A percentile compares a stretch with the other conserved stretches of the same genome.
These are phyloP conservation scores for Lathyrus sativus DNA, from an alignment of 306 rosid genomes.

Conservation along the genomic window DNA sequence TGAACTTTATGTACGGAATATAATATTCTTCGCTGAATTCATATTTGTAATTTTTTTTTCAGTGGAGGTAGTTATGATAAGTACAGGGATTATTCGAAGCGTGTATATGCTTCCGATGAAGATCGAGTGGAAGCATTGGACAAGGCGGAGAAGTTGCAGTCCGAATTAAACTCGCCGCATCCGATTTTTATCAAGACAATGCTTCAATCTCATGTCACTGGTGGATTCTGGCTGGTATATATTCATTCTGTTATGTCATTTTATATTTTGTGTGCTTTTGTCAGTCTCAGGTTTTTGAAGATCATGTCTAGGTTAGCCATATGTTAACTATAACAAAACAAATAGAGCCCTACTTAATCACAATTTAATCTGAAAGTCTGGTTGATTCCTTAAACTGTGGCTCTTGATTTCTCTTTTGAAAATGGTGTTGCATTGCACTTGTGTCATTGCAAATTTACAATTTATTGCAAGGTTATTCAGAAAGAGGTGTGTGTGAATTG, in stretches of 20 bases:
- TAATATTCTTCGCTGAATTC: neutral
- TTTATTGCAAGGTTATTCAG: neutral
- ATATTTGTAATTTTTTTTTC: neutral
- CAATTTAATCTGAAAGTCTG: no score
- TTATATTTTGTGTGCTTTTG: no score
- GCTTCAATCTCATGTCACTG: constrained; percentile 83
- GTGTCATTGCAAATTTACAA: neutral
- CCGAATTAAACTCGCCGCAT: constrained; percentile 45
- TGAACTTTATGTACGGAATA: neutral
- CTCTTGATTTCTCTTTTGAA: no score
- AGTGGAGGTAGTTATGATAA: constrained; percentile 33
- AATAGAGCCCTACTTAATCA: no score
- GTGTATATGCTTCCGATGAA: constrained; percentile 64
- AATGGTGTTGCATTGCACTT: no score
- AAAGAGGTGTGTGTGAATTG: neutral
- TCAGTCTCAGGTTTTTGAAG: no score
- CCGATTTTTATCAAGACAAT: constrained; percentile 68
- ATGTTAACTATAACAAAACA: no score
- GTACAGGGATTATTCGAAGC: constrained; percentile 63
- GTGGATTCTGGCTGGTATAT: constrained; percentile 92
- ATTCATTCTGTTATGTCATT: neutral
- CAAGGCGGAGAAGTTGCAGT: constrained; percentile 57
- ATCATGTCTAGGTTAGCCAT: no score
- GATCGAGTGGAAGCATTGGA: constrained; percentile 57
- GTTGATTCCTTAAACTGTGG: neutral